phyloP scores from a whole-genome alignment of 371 early-diverging fungal species.

The Nematocida sp. region DNA sequence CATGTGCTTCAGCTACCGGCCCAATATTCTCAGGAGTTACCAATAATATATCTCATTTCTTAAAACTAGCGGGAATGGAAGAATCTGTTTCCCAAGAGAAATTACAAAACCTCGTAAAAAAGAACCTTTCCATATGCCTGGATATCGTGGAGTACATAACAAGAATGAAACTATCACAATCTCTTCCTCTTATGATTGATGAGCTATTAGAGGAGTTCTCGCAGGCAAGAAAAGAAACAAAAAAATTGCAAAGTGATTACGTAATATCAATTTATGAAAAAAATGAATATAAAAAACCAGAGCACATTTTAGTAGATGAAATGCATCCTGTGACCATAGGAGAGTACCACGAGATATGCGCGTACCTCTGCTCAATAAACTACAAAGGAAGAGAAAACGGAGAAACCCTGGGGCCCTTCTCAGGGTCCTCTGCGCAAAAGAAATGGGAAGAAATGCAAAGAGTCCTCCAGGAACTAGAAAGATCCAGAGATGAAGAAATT shows the following conservation, averaged over 20 bases:
- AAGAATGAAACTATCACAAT: not conserved
- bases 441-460: conserved; percentile 66
- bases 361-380: conserved; percentile 40
- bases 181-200: conserved; percentile 24
- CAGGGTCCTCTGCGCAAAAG: conserved; percentile 59
- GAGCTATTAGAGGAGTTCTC: conserved; percentile 20
- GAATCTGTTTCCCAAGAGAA: conserved; percentile 37
- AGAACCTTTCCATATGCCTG: conserved; percentile 61
- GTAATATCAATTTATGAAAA: not conserved
- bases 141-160: conserved; percentile 59
- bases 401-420: conserved; percentile 56
- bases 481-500: conserved; percentile 44
- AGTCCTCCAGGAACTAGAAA: conserved; percentile 60
- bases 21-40: conserved; percentile 61
- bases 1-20: conserved; percentile 59
- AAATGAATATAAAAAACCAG: conserved; percentile 24
- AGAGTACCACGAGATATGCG: conserved; percentile 26
- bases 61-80: conserved; percentile 61
- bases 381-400: conserved; percentile 56
- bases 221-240: not conserved
- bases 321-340: conserved; percentile 26
- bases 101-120: conserved; percentile 52
- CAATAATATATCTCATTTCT: conserved; percentile 66
- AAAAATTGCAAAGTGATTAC: not conserved
- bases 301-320: conserved; percentile 22